Percentiles rank a stretch among this genome's conserved stretches.
phyloP scores from a whole-genome alignment of 116 monocot species.

The Cymodocea nodosa region DNA sequence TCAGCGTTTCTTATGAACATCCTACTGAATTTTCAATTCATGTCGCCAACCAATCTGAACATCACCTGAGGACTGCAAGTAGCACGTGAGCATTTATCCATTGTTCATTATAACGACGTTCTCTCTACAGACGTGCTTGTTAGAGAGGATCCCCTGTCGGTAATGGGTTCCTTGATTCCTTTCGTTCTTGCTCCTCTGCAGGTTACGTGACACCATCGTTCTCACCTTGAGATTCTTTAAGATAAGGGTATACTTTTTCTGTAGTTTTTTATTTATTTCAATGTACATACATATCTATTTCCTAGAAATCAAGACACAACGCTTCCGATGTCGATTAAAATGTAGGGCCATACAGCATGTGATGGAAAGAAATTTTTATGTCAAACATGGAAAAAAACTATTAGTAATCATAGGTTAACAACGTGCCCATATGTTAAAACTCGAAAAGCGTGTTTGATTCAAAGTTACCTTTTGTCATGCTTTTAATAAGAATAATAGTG shows the following conservation, averaged over 20 bases:
- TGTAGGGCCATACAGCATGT: no score
- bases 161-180: not conserved
- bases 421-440: no score
- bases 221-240: slow-evolving; percentile 28
- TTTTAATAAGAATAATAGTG: no score
- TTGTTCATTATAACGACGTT: not conserved
- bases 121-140: no score
- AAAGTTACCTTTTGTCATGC: no score
- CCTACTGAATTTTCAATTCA: slow-evolving; percentile 18
- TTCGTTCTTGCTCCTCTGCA: slow-evolving; percentile 8
- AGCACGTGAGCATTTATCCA: slow-evolving; percentile 13
- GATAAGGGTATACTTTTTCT: slow-evolving; percentile 13
- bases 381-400: no score
- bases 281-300: no score
- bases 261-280: not conserved
- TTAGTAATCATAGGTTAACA: no score
- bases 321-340: no score
- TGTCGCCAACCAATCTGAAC: slow-evolving; percentile 11
- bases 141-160: not conserved
- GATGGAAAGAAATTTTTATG: no score
- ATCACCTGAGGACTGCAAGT: slow-evolving; percentile 9
- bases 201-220: slow-evolving; percentile 29
- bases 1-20: slow-evolving; percentile 16
- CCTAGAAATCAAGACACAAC: no score
- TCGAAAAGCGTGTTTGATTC: no score